Evolutionary conservation across 192 early-diverging fungal species (phyloP), one percentile per base, ranked within the genome.

Genomic region (Coemansia sp.): DNA sequence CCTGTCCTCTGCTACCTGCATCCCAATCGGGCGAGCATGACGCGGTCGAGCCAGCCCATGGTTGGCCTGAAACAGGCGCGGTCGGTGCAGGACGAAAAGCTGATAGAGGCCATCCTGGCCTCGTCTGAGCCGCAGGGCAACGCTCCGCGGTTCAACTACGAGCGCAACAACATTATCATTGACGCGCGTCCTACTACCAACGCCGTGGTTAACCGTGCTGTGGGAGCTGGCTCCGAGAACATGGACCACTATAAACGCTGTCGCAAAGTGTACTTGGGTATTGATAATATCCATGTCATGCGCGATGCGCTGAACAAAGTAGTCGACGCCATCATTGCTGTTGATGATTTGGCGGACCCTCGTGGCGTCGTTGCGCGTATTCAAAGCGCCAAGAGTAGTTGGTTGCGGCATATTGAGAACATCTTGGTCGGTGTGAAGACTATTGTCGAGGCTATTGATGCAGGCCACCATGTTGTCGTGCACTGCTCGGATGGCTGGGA

Each of bases 401-500:
- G 96, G 96, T 68, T 97, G 35, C 84, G 85, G 41, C 92, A 97
- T 60, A 87, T 99, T 45, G 72, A 68, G 25, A 84, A 82, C 23
- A 81, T 99, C 29, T 53, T 99, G 50, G 88, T 90, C 11, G 92
- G 90, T 9, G 81, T 90, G 5, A 45, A 78, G 34, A 69, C 82
- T 45, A 94, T 99, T 42, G 88, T 96, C 5, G 76, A 87, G 53
- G 85, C 76, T 33, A 82, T 99, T 4, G 60, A 85, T 5, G 68
- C 75, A 17, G 86, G 86, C 42, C 80, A 83, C 5, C 94, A 95
- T 51, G 93, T 92, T 4, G 71, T 99, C 19, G 91, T 99, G 4
- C 96, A 99, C 70, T 99, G 96, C 81, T 95, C 92, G 37, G 96
- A 99, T 63, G 96, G 96, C 10, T 99, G 96, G 96, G 96, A 99